Evolutionary conservation across 2,329 filamentous ascomycete genomes (phyloP).

Genomic region (Colletotrichum orchidophilum): DNA sequence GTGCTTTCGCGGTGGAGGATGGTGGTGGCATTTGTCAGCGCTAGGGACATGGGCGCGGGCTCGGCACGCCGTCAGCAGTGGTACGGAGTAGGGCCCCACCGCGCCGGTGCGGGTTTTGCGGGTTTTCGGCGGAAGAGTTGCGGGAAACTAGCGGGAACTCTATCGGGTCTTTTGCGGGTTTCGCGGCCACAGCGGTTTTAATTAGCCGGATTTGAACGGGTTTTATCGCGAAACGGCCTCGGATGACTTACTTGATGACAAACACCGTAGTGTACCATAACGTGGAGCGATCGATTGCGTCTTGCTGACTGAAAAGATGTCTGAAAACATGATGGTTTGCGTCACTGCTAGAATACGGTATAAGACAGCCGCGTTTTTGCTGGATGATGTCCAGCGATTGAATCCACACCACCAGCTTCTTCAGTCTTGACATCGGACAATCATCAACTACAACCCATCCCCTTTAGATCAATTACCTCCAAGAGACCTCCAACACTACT

Average conservation of each 20-base stretch:
- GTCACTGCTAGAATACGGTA: not conserved
- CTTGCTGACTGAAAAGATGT: not conserved
- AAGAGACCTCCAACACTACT: not conserved
- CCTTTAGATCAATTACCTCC: not conserved
- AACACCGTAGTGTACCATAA: not conserved
- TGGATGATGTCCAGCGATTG: not conserved
- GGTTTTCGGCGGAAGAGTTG: constrained; percentile 32
- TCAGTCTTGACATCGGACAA: not conserved
- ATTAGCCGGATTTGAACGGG: not conserved
- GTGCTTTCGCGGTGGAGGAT: not conserved
- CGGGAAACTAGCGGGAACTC: constrained; percentile 14
- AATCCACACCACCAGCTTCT: not conserved
- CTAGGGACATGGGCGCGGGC: not conserved
- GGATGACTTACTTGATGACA: not conserved
- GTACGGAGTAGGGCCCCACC: not conserved
- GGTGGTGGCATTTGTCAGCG: constrained; percentile 12
- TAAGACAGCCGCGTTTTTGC: not conserved
- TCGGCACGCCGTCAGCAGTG: not conserved
- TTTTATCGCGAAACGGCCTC: not conserved
- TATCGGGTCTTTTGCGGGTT: not conserved
- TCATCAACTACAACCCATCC: no score
- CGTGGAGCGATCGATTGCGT: not conserved
- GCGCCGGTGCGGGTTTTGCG: constrained; percentile 27
- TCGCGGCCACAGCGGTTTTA: not conserved
- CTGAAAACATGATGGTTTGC: not conserved